Percentiles rank a stretch among this genome's conserved stretches.
phyloP scores from a whole-genome alignment of 345 rosid genomes.

The Populus nigra region DNA sequence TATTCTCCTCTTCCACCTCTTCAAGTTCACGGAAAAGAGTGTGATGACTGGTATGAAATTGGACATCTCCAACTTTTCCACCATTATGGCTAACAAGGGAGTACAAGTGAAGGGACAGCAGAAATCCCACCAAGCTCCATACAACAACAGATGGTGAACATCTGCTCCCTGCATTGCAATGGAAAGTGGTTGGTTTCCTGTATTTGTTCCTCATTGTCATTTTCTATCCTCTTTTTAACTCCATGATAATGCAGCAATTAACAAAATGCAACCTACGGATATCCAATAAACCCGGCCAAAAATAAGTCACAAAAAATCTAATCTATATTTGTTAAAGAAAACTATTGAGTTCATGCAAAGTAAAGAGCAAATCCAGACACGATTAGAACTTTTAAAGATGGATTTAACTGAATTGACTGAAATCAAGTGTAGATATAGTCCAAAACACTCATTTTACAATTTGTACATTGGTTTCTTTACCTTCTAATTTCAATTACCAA shows the following conservation, averaged over 20 bases:
- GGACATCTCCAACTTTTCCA: constrained; percentile 34
- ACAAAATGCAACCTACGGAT: constrained; percentile 46
- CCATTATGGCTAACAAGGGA: constrained; percentile 41
- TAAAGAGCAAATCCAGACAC: constrained; percentile 1
- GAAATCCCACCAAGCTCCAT: constrained; percentile 74
- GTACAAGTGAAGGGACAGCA: constrained; percentile 58
- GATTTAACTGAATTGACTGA: neutral
- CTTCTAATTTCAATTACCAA: neutral
- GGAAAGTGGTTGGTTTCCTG: constrained; percentile 68
- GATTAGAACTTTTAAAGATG: neutral
- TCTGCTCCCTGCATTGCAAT: constrained; percentile 77
- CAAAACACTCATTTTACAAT: constrained; percentile 14
- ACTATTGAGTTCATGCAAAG: neutral
- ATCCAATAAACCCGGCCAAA: constrained; percentile 37
- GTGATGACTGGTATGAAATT: constrained; percentile 40
- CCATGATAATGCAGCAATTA: constrained; percentile 59
- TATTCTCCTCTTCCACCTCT: constrained; percentile 70
- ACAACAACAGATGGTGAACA: constrained; percentile 48
- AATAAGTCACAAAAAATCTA: constrained; percentile 23
- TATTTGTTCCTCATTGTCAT: constrained; percentile 78
- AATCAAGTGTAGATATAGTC: neutral
- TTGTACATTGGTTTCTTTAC: neutral
- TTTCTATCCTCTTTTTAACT: constrained; percentile 50
- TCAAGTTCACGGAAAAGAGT: constrained; percentile 56
- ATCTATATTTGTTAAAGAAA: constrained; percentile 2